Conservation (phyloP, 306 rosid genomes). For the Cucurbita moschata region DNA sequence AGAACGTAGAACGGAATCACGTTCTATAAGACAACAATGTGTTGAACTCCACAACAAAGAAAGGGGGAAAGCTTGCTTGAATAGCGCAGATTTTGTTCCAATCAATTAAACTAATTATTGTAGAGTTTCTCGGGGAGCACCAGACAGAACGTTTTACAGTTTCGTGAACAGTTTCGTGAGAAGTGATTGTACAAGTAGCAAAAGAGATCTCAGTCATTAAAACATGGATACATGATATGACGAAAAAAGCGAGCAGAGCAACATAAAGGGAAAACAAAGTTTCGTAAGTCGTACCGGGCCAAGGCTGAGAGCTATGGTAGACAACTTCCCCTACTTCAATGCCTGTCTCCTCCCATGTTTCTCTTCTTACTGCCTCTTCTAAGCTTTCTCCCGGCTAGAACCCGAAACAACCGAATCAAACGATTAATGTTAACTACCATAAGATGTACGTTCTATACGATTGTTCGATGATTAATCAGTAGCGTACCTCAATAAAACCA, state of each 20-base stretch:
- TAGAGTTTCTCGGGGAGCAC: too few species aligned
- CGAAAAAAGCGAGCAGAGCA: not conserved
- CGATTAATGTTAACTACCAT: not conserved
- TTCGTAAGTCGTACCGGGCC: constrained; percentile 57
- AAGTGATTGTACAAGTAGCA: too few species aligned
- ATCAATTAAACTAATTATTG: too few species aligned
- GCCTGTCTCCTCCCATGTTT: constrained; percentile 92
- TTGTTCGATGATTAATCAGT: constrained; percentile 10
- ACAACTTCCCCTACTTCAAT: constrained; percentile 86
- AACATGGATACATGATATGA: not conserved
- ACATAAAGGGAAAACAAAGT: not conserved
- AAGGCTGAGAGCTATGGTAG: constrained; percentile 91
- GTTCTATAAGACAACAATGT: too few species aligned
- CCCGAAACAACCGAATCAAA: constrained; percentile 4
- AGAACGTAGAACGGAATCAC: too few species aligned
- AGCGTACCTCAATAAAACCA: constrained; percentile 70
- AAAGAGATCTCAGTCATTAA: not conserved
- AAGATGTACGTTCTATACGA: not conserved
- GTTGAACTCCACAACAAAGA: too few species aligned
- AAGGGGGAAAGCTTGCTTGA: too few species aligned
- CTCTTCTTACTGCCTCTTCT: constrained; percentile 95
- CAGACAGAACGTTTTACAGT: too few species aligned
- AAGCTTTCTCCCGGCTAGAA: constrained; percentile 88
- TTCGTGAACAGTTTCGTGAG: too few species aligned
- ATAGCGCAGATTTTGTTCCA: too few species aligned